A percentile compares a stretch with the other conserved stretches of the same genome.
Evolutionary conservation across 371 early-diverging fungal genomes (phyloP).

Genomic region (Parasitella parasitica): DNA sequence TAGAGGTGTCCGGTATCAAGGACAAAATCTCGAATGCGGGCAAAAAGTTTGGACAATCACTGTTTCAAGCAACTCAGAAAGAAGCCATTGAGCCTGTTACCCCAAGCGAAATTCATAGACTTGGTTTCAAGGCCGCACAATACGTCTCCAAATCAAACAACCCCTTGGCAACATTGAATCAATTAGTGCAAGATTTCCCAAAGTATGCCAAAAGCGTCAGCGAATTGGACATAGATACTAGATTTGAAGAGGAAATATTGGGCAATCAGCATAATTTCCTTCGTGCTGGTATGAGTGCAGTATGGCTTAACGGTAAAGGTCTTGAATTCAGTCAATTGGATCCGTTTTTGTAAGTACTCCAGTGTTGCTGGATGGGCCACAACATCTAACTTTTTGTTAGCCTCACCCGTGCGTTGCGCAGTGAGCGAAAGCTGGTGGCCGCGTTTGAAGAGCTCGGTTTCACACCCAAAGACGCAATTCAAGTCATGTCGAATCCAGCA

Average conservation of each 20-base stretch:
- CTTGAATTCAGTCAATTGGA: conserved; percentile 59
- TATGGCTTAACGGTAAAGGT: conserved; percentile 73
- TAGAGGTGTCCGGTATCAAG: conserved; percentile 12
- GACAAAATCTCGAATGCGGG: conserved; percentile 26
- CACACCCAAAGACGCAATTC: conserved; percentile 60
- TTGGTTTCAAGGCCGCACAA: conserved; percentile 70
- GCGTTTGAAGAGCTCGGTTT: conserved; percentile 56
- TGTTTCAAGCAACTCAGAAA: conserved; percentile 36
- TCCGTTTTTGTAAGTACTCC: conserved; percentile 64
- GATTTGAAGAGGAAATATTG: conserved; percentile 30
- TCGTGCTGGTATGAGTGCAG: conserved; percentile 33
- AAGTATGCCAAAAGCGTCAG: conserved; percentile 77
- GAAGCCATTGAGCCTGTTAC: conserved; percentile 64
- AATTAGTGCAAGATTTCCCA: conserved; percentile 80
- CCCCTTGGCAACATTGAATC: conserved; percentile 63
- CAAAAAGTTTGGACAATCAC: conserved; percentile 29
- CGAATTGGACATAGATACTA: conserved; percentile 33
- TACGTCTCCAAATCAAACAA: conserved; percentile 58
- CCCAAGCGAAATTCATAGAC: conserved; percentile 57
- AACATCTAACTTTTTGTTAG: conserved; percentile 21
- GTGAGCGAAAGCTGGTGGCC: conserved; percentile 34
- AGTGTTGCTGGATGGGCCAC: too few species aligned
- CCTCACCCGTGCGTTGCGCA: conserved; percentile 27
- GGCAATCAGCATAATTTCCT: conserved; percentile 31
- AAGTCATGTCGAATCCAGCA: conserved; percentile 57